Evolutionary conservation across 2,329 filamentous ascomycete genomes (phyloP).

Genomic region (Talaromyces sp.): DNA sequence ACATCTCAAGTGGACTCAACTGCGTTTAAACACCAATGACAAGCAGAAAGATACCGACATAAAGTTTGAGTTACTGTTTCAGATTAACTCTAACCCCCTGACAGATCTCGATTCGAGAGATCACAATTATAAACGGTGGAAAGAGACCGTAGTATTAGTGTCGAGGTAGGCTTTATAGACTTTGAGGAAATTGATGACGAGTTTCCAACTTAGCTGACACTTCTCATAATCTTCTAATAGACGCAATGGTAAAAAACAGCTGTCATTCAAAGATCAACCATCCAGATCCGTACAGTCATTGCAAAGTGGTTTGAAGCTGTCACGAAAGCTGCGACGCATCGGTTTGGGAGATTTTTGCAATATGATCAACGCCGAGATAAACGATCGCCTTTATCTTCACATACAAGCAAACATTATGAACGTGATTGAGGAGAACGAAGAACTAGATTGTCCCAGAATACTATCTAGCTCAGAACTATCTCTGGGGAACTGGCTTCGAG

Average conservation of each 20-base stretch:
- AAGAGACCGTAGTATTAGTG: background rate
- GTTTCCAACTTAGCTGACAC: background rate
- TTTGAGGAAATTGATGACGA: background rate
- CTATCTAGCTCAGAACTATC: background rate
- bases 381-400: background rate
- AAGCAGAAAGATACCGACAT: background rate
- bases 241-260: background rate
- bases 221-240: background rate
- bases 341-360: slow-evolving; percentile 3
- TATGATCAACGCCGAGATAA: background rate
- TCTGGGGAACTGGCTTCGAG: background rate
- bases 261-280: background rate
- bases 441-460: background rate
- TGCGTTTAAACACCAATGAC: background rate
- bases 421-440: background rate
- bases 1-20: background rate
- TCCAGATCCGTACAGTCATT: background rate
- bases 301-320: background rate
- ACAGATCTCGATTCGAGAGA: background rate
- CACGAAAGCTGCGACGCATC: background rate
- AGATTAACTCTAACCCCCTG: background rate
- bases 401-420: slow-evolving; percentile 3
- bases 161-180: background rate
- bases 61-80: background rate
- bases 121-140: slow-evolving; percentile 1